Evolutionary conservation across 176 grass and related monocot genomes (phyloP).

Genomic region (Phyllostachys edulis): DNA sequence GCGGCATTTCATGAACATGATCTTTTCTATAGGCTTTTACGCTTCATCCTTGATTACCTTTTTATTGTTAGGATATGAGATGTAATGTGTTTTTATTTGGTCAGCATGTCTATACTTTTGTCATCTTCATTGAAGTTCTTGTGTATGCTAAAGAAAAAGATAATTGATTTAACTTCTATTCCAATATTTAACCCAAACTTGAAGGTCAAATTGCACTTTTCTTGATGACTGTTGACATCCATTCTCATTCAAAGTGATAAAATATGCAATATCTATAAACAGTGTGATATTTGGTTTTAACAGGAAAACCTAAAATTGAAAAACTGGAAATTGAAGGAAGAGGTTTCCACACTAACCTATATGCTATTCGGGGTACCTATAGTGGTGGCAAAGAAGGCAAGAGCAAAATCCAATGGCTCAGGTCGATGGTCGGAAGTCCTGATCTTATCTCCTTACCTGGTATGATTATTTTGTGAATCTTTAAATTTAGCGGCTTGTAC

Average conservation of each 20-base stretch:
- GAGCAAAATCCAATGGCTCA: conserved; percentile 96
- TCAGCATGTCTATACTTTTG: not conserved
- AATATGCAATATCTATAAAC: conserved; percentile 20
- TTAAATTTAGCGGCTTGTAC: not conserved
- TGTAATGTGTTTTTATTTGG: not conserved
- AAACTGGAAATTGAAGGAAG: conserved; percentile 99
- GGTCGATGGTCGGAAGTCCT: conserved; percentile 93
- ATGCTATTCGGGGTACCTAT: conserved; percentile 73
- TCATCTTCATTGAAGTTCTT: conserved; percentile 18
- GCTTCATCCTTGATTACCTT: not conserved
- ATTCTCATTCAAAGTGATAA: conserved; percentile 7
- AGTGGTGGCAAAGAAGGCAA: conserved; percentile 95
- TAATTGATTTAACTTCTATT: conserved; percentile 4
- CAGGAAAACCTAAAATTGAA: conserved; percentile 87
- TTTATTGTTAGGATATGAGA: not conserved
- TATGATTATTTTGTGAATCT: conserved; percentile 33
- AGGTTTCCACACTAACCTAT: conserved; percentile 93
- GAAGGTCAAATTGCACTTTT: conserved; percentile 11
- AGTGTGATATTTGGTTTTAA: conserved; percentile 25
- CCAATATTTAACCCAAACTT: not conserved
- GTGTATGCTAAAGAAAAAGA: conserved; percentile 17
- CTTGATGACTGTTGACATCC: not conserved
- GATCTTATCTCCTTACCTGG: conserved; percentile 99
- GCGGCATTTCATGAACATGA: not conserved
- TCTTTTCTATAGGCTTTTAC: not conserved